Conservation (phyloP, 495 filamentous ascomycete species). For the Lophiotrema nucula region DNA sequence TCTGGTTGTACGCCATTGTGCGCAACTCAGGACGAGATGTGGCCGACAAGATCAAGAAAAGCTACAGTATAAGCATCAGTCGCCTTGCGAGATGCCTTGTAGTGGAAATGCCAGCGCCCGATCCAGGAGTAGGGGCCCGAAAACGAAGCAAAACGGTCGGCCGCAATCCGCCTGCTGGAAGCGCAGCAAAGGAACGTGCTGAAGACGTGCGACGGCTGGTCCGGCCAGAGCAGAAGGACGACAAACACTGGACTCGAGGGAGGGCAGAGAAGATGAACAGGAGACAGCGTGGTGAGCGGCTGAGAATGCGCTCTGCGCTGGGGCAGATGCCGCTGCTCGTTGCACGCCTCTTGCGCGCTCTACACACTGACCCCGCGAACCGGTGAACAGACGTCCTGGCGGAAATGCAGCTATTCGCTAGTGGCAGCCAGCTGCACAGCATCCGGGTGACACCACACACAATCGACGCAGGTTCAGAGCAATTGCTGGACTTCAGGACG, state of each 20-base stretch:
- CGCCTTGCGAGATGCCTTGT: constrained; percentile 21
- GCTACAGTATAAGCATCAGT: constrained; percentile 15
- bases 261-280: constrained; percentile 22
- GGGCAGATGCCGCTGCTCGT: constrained; percentile 6
- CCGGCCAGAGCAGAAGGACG: constrained; percentile 17
- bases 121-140: background rate
- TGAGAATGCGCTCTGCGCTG: constrained; percentile 7
- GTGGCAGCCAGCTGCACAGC: constrained; percentile 22
- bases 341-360: constrained; percentile 6
- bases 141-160: background rate
- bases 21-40: background rate
- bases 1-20: constrained; percentile 18
- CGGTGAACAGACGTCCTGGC: constrained; percentile 12
- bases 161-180: constrained; percentile 8
- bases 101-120: constrained; percentile 5
- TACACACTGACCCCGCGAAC: constrained; percentile 26
- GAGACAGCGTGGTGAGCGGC: background rate
- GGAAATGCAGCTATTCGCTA: constrained; percentile 15
- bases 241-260: constrained; percentile 17
- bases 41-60: constrained; percentile 3
- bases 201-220: constrained; percentile 6
- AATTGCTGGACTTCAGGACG: background rate
- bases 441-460: constrained; percentile 11
- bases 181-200: background rate
- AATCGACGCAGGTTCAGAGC: background rate